Evolutionary conservation across 192 early-diverging fungal genomes (phyloP).

Genomic region (Gonapodya prolifera): DNA sequence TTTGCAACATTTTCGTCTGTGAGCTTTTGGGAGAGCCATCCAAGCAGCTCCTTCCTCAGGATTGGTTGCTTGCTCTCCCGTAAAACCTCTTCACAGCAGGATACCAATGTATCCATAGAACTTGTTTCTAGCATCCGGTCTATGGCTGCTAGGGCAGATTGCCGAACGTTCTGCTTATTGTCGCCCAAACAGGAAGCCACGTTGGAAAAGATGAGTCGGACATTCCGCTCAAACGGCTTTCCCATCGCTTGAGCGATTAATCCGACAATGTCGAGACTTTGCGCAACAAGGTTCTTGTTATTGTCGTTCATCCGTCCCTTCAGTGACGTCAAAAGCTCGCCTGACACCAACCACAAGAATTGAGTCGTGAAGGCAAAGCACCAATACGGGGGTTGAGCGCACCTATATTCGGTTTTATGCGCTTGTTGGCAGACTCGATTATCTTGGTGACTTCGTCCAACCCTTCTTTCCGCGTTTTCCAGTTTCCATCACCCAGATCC

Average conservation of each 20-base stretch:
- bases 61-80: conserved; percentile 63
- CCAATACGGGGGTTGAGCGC: neutral
- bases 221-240: conserved; percentile 67
- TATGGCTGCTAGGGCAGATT: conserved; percentile 58
- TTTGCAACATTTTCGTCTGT: conserved; percentile 20
- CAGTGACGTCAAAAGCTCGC: conserved; percentile 65
- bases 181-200: conserved; percentile 69
- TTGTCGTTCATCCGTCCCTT: conserved; percentile 75
- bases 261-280: conserved; percentile 70
- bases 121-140: conserved; percentile 51
- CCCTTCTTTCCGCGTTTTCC: conserved; percentile 88
- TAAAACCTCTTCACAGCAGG: conserved; percentile 49
- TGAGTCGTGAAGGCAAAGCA: neutral
- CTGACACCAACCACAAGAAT: conserved; percentile 10
- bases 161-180: conserved; percentile 80
- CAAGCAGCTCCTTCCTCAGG: conserved; percentile 75
- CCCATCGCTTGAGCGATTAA: conserved; percentile 69
- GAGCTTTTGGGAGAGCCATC: conserved; percentile 60
- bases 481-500: conserved; percentile 66
- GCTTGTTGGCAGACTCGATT: conserved; percentile 62
- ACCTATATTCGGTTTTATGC: conserved; percentile 66
- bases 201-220: conserved; percentile 51
- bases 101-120: conserved; percentile 52
- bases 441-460: conserved; percentile 69
- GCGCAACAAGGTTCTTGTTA: conserved; percentile 78